Conservation (phyloP, 2,329 filamentous ascomycete species). For the Fusarium neocosmosporiellum region DNA sequence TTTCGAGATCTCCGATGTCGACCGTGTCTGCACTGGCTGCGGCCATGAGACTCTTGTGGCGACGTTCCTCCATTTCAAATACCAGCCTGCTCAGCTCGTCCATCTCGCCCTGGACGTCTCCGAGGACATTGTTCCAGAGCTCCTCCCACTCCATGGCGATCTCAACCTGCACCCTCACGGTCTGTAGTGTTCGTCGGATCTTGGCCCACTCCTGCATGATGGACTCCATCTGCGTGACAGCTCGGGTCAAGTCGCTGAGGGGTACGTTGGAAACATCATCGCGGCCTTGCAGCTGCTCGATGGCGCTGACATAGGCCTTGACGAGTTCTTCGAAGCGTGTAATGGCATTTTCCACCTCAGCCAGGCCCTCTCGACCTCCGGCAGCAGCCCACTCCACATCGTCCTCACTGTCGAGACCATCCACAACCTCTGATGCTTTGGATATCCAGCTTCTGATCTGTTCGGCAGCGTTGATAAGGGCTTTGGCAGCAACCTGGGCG, state of each 20-base stretch:
- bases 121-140: slow-evolving; percentile 92
- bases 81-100: slow-evolving; percentile 83
- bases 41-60: slow-evolving; percentile 81
- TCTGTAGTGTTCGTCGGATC: slow-evolving; percentile 81
- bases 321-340: slow-evolving; percentile 88
- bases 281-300: slow-evolving; percentile 87
- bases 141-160: slow-evolving; percentile 99
- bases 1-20: slow-evolving; percentile 91
- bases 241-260: slow-evolving; percentile 75
- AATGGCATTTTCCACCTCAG: slow-evolving; percentile 80
- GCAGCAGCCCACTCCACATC: slow-evolving; percentile 97
- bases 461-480: slow-evolving; percentile 86
- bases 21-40: slow-evolving; percentile 70
- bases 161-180: slow-evolving; percentile 90
- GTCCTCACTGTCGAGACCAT: slow-evolving; percentile 91
- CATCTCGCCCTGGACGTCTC: slow-evolving; percentile 90
- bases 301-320: slow-evolving; percentile 92
- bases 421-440: slow-evolving; percentile 90
- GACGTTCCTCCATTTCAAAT: slow-evolving; percentile 97
- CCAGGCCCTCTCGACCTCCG: slow-evolving; percentile 83
- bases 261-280: slow-evolving; percentile 79
- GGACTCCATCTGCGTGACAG: slow-evolving; percentile 89
- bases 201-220: slow-evolving; percentile 87
- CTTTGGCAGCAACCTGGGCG: slow-evolving; percentile 83
- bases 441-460: slow-evolving; percentile 95